Base-by-base conservation (phyloP, 2,329 filamentous ascomycete genomes). In the Pestalotiopsis fici region DNA sequence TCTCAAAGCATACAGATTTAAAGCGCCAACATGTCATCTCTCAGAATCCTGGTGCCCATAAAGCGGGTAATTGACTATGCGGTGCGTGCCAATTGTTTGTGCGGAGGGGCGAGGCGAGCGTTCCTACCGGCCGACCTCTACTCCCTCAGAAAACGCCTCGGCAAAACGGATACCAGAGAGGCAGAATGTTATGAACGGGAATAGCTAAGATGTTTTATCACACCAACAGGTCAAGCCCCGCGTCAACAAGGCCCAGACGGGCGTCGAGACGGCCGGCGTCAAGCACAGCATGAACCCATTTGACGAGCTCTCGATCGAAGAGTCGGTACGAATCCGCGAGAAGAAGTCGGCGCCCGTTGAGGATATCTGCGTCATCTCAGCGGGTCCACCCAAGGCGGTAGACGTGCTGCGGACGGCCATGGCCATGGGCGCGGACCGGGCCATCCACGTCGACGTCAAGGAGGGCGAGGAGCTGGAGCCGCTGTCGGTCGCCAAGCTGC, bases 201-300 rank as follows among this genome's bases (percentile, higher is more conserved):
- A 11, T 15, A 59, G 35, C 65, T 67, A 64, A 67, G 7, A 56
- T 35, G 23, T 28, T 39, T 25, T 23, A 11, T 27, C 15, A 47
- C 9, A 21, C n/a, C 15, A 50, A 47, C 74, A 91, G 89, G 87
- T 91, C 84, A 91, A 90, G 77, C 88, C 88, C 67, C 88, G 89
- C 73, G 88, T 91, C 79, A 91, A 91, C 84, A 91, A 90, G 80
- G 82, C 88, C 75, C 87, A 88, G 82, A 98, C 95, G 69, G 95
- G 90, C 78, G 92, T 99, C 82, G 95, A 98, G 83, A 97, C 93
- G 66, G 87, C 91, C 71, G 93, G 93, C 73, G 94, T 98, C 77
- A 98, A 98, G 83, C 95, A 98, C 87, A 95, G 91, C 79, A 95
- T 99, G 89, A 99, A 98, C 87, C 96, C 96, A 23, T 99, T 99